phyloP scores from a whole-genome alignment of 2,329 filamentous ascomycete genomes.

The Raffaelea albimanens region DNA sequence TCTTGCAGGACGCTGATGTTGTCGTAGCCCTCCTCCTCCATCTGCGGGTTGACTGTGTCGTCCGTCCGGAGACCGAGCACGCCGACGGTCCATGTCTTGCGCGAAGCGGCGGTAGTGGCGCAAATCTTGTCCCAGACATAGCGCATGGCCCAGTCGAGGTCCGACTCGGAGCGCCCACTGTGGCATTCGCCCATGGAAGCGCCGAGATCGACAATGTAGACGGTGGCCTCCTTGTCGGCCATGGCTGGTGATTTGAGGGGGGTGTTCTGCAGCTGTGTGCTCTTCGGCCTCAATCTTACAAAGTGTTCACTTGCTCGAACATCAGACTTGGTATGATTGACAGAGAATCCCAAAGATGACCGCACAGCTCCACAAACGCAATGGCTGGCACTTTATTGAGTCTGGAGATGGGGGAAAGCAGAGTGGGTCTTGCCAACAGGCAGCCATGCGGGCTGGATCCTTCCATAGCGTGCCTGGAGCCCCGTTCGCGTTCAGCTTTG shows the following conservation, averaged over 20 bases:
- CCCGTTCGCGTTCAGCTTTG: neutral
- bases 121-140: conserved; percentile 95
- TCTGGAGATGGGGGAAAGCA: neutral
- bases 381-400: neutral
- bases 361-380: neutral
- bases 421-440: conserved; percentile 6
- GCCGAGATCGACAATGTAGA: conserved; percentile 87
- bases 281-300: neutral
- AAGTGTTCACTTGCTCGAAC: neutral
- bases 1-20: conserved; percentile 75
- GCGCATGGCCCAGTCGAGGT: conserved; percentile 81
- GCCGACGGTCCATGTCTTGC: conserved; percentile 67
- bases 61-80: conserved; percentile 79
- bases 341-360: neutral
- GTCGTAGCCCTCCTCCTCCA: conserved; percentile 64
- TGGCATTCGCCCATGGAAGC: conserved; percentile 69
- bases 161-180: conserved; percentile 62
- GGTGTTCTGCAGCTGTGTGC: too few species aligned
- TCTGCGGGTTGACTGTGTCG: conserved; percentile 55
- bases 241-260: conserved; percentile 34
- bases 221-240: conserved; percentile 86
- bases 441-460: conserved; percentile 3
- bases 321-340: too few species aligned
- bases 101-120: conserved; percentile 54
- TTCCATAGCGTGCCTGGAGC: neutral